A percentile compares a stretch with the other conserved stretches of the same genome.
Evolutionary conservation across 139 green algal species (phyloP).

Genomic region (Limnomonas spitsbergensis): DNA sequence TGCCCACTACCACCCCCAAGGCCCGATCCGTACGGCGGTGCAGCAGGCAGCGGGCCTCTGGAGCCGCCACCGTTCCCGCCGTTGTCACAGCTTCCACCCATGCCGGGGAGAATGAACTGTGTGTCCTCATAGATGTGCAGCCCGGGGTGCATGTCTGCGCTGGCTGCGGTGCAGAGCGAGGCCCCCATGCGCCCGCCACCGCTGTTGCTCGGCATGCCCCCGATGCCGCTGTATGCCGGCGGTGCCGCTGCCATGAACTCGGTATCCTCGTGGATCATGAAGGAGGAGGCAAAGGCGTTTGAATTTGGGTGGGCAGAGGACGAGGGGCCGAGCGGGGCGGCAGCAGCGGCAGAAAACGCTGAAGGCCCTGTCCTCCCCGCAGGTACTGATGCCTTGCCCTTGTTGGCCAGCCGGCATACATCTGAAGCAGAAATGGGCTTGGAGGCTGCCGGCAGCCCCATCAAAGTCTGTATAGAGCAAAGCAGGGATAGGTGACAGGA

Average conservation of each 20-base stretch:
- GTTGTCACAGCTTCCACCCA: background rate
- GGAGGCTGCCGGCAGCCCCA: background rate
- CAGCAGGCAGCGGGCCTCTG: too few relatives aligned
- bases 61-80: background rate
- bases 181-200: background rate
- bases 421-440: slow-evolving; percentile 37
- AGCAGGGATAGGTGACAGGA: background rate
- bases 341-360: background rate
- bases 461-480: background rate
- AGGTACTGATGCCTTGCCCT: slow-evolving; percentile 9
- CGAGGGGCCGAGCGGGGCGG: background rate
- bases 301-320: background rate
- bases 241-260: background rate
- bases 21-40: background rate
- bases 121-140: slow-evolving; percentile 26
- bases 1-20: background rate
- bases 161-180: background rate
- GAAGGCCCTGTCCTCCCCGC: background rate
- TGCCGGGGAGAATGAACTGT: slow-evolving; percentile 13
- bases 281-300: background rate
- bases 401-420: slow-evolving; percentile 45
- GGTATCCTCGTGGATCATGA: slow-evolving; percentile 18
- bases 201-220: too few relatives aligned
- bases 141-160: background rate
- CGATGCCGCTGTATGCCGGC: too few relatives aligned